phyloP scores from a whole-genome alignment of 2,329 filamentous ascomycete genomes.

The Pyrenophora graminea region DNA sequence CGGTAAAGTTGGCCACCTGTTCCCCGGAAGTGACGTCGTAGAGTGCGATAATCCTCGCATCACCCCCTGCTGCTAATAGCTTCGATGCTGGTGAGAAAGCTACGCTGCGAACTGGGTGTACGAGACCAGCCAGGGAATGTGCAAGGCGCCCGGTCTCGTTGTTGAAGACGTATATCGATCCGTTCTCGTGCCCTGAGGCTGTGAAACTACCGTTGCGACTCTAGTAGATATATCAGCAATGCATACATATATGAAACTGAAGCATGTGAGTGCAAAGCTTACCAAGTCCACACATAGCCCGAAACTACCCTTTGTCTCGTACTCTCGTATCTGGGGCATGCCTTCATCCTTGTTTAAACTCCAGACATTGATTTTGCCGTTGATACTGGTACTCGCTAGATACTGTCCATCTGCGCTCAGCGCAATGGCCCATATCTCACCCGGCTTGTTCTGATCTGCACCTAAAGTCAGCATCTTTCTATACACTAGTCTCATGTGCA shows the following conservation, averaged over 20 bases:
- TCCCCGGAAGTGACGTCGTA: slow-evolving; percentile 94
- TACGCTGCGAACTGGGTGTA: slow-evolving; percentile 82
- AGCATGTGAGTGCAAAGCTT: slow-evolving; percentile 19
- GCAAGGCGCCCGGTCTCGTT: slow-evolving; percentile 84
- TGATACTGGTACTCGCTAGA: slow-evolving; percentile 83
- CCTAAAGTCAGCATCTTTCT: slow-evolving; percentile 8
- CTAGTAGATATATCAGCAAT: slow-evolving; percentile 40
- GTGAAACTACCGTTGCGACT: slow-evolving; percentile 79
- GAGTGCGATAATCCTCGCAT: slow-evolving; percentile 83
- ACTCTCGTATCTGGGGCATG: slow-evolving; percentile 72
- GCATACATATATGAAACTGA: background rate
- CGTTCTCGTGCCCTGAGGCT: slow-evolving; percentile 90
- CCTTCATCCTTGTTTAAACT: slow-evolving; percentile 59
- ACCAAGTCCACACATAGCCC: slow-evolving; percentile 84
- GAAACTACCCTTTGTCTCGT: slow-evolving; percentile 92
- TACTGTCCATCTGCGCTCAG: slow-evolving; percentile 82
- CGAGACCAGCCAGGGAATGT: slow-evolving; percentile 83
- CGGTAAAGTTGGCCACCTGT: slow-evolving; percentile 82
- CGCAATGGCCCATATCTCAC: slow-evolving; percentile 84
- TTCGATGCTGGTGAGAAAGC: slow-evolving; percentile 86
- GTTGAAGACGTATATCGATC: slow-evolving; percentile 91
- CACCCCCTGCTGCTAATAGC: slow-evolving; percentile 85
- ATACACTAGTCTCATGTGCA: background rate
- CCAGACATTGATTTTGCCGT: slow-evolving; percentile 90
- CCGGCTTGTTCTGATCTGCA: slow-evolving; percentile 61